phyloP scores from a whole-genome alignment of 805 yeast species.

The Millerago galiae region DNA sequence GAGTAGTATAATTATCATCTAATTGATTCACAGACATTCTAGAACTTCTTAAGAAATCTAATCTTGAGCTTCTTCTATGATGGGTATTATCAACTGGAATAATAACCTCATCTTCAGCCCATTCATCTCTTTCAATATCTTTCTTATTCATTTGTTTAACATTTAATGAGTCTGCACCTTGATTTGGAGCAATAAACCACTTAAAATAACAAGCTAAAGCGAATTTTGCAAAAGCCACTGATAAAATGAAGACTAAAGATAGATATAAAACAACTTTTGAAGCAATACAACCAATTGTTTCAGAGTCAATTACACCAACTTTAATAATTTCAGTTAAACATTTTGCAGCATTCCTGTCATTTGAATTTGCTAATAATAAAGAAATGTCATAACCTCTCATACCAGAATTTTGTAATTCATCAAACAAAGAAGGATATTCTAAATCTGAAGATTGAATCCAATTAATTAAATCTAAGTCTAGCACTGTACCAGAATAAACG shows the following conservation, averaged over 20 bases:
- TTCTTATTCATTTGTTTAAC: slow-evolving; percentile 57
- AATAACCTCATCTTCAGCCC: slow-evolving; percentile 65
- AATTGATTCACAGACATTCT: slow-evolving; percentile 25
- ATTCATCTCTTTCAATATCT: slow-evolving; percentile 66
- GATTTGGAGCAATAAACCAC: slow-evolving; percentile 72
- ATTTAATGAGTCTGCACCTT: slow-evolving; percentile 68
- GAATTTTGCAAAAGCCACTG: slow-evolving; percentile 74
- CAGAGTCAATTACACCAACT: slow-evolving; percentile 85
- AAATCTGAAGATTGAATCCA: slow-evolving; percentile 72
- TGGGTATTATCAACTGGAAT: slow-evolving; percentile 44
- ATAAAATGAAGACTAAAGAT: slow-evolving; percentile 77
- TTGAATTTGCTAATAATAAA: slow-evolving; percentile 54
- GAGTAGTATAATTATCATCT: slow-evolving; percentile 11
- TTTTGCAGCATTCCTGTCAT: slow-evolving; percentile 64
- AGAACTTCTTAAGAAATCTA: slow-evolving; percentile 32
- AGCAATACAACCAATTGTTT: slow-evolving; percentile 90
- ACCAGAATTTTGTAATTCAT: slow-evolving; percentile 47
- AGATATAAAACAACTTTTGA: slow-evolving; percentile 75
- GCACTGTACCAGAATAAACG: slow-evolving; percentile 84
- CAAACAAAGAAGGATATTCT: slow-evolving; percentile 67
- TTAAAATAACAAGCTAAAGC: slow-evolving; percentile 82
- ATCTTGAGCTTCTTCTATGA: slow-evolving; percentile 26
- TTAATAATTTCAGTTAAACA: slow-evolving; percentile 81
- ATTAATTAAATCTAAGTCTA: slow-evolving; percentile 69
- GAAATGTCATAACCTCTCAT: slow-evolving; percentile 81